phyloP scores from a whole-genome alignment of 306 rosid genomes.

The Aeschynomene evenia region DNA sequence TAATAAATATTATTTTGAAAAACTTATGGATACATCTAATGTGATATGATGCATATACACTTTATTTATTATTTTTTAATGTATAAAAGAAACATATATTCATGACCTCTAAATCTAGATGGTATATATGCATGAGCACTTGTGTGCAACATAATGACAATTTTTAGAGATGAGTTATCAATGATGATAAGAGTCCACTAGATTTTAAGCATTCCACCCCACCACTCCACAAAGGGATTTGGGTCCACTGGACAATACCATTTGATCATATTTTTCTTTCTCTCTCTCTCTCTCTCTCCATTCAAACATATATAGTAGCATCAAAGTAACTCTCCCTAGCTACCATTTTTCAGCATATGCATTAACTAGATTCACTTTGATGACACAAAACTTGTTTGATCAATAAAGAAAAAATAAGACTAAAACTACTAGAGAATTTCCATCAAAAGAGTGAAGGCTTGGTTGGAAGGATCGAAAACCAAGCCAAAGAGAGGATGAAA shows the following conservation, averaged over 20 bases:
- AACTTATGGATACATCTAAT: background rate
- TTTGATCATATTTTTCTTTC: background rate
- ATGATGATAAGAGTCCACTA: slow-evolving; percentile 36
- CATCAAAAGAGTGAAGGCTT: slow-evolving; percentile 4
- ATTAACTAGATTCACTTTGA: background rate
- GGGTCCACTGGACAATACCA: slow-evolving; percentile 32
- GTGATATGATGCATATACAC: background rate
- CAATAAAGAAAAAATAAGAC: background rate
- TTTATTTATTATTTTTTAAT: background rate
- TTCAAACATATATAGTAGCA: slow-evolving; percentile 16
- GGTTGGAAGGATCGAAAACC: background rate
- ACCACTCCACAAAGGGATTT: slow-evolving; percentile 4
- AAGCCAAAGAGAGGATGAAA: background rate
- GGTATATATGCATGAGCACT: slow-evolving; percentile 19
- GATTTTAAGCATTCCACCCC: slow-evolving; percentile 32
- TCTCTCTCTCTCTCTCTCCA: background rate
- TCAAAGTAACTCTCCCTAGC: background rate
- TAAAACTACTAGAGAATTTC: slow-evolving; percentile 14
- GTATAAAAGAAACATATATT: background rate
- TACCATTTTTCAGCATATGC: slow-evolving; percentile 23
- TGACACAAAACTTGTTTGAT: background rate
- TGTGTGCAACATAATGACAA: slow-evolving; percentile 38
- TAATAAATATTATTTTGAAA: background rate
- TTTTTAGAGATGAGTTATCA: slow-evolving; percentile 32
- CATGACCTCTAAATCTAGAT: slow-evolving; percentile 34